Evolutionary conservation across 2,329 filamentous ascomycete genomes (phyloP).

Genomic region (Pseudocercospora ulei): DNA sequence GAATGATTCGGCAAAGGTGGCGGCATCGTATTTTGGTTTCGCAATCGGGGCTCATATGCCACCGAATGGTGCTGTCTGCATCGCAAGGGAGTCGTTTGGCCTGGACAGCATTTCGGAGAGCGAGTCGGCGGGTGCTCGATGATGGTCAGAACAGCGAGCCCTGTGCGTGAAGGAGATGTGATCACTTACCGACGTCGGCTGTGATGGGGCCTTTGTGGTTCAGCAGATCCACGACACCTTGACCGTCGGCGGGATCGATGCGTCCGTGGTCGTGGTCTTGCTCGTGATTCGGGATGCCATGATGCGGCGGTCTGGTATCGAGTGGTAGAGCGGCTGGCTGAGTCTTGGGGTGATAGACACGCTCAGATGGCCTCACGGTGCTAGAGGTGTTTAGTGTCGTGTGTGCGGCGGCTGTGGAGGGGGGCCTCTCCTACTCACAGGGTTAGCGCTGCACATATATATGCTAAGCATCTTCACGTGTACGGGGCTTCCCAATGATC

Average conservation of each 20-base stretch:
- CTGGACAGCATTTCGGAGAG: slow-evolving; percentile 28
- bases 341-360: slow-evolving; percentile 25
- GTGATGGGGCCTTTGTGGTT: slow-evolving; percentile 21
- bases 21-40: slow-evolving; percentile 20
- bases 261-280: slow-evolving; percentile 28
- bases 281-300: slow-evolving; percentile 25
- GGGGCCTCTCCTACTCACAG: slow-evolving; percentile 26
- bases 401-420: slow-evolving; percentile 23
- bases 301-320: slow-evolving; percentile 25
- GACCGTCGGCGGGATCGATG: slow-evolving; percentile 28
- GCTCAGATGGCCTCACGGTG: slow-evolving; percentile 17
- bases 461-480: slow-evolving; percentile 14
- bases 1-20: slow-evolving; percentile 19
- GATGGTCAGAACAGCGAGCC: slow-evolving; percentile 16
- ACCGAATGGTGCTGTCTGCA: slow-evolving; percentile 5
- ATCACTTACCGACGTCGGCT: slow-evolving; percentile 27
- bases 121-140: slow-evolving; percentile 20
- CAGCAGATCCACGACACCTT: slow-evolving; percentile 32
- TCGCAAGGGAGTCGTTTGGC: slow-evolving; percentile 20
- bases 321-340: slow-evolving; percentile 23
- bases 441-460: slow-evolving; percentile 24
- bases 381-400: slow-evolving; percentile 26
- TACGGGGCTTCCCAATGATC: slow-evolving; percentile 34
- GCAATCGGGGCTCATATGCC: slow-evolving; percentile 13
- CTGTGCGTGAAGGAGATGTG: slow-evolving; percentile 9